Evolutionary conservation across 2,329 filamentous ascomycete species (phyloP).

Genomic region (Penicillium sp.): DNA sequence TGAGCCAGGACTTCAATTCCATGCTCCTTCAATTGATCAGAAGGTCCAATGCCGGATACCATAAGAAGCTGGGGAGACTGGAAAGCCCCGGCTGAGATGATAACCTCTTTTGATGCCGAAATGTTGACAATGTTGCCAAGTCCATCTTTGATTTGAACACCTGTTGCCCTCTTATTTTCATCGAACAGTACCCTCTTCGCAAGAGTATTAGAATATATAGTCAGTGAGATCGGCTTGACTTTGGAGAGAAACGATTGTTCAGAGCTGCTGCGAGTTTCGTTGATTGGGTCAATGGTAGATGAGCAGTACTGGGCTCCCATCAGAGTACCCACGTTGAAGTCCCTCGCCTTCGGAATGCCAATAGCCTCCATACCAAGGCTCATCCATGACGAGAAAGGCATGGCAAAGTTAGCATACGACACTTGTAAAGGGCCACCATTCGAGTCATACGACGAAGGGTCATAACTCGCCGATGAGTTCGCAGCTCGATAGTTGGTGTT

Average conservation of each 20-base stretch:
- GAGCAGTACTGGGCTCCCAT: constrained; percentile 41
- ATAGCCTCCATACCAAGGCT: constrained; percentile 40
- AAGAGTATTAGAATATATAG: constrained; percentile 42
- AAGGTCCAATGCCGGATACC: constrained; percentile 50
- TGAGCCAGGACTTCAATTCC: constrained; percentile 29
- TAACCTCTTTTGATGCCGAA: constrained; percentile 49
- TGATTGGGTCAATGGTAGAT: constrained; percentile 28
- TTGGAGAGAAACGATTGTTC: constrained; percentile 37
- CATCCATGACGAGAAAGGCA: constrained; percentile 42
- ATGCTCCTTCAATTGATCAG: constrained; percentile 23
- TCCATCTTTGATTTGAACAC: constrained; percentile 35
- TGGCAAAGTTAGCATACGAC: constrained; percentile 42
- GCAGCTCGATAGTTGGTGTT: constrained; percentile 18
- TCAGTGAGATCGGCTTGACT: constrained; percentile 33
- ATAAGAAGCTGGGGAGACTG: constrained; percentile 54
- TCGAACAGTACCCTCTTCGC: constrained; percentile 47
- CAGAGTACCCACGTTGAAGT: constrained; percentile 44
- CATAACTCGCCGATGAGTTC: constrained; percentile 27
- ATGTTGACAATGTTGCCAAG: constrained; percentile 33
- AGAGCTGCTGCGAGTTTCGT: constrained; percentile 29
- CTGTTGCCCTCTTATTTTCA: constrained; percentile 39
- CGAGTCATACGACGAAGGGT: constrained; percentile 25
- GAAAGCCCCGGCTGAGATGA: constrained; percentile 51
- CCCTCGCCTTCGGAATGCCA: constrained; percentile 37
- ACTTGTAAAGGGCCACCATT: constrained; percentile 40